Conservation (phyloP, 1,284 basidiomycete species). For the Cystobasidiaceae sp. region DNA sequence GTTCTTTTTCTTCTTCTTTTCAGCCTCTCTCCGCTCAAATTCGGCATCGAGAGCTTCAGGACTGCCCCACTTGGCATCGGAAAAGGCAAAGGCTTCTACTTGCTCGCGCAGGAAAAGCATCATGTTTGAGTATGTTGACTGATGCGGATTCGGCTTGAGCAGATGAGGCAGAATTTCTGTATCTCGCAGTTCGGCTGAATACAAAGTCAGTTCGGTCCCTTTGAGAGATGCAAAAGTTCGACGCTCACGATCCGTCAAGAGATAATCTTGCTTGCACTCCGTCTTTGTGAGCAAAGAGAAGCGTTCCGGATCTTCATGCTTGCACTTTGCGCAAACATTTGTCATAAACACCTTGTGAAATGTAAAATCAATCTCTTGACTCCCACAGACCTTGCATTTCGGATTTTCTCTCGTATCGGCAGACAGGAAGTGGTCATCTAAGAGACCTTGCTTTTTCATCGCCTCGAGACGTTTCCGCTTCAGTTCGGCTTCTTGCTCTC, state of each 20-base stretch:
- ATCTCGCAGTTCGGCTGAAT: constrained; percentile 85
- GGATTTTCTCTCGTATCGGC: constrained; percentile 62
- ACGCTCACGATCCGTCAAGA: constrained; percentile 53
- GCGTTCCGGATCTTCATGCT: constrained; percentile 79
- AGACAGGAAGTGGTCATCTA: constrained; percentile 31
- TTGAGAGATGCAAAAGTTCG: neutral
- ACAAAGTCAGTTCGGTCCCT: neutral
- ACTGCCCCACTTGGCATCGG: constrained; percentile 83
- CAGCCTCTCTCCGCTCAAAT: constrained; percentile 68
- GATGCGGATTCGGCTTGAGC: constrained; percentile 93
- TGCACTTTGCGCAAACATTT: constrained; percentile 81
- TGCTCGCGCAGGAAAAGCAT: constrained; percentile 94
- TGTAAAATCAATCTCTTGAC: constrained; percentile 76
- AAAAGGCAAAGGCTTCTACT: constrained; percentile 92
- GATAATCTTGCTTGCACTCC: constrained; percentile 78
- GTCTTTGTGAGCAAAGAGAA: constrained; percentile 97
- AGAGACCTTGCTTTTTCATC: constrained; percentile 33
- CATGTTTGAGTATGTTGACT: constrained; percentile 96
- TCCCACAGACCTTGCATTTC: constrained; percentile 73
- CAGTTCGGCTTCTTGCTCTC: constrained; percentile 39
- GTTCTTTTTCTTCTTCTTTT: constrained; percentile 86
- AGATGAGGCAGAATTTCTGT: constrained; percentile 87
- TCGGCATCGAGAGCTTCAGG: constrained; percentile 85
- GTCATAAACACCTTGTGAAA: constrained; percentile 75
- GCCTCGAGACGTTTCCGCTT: constrained; percentile 41